Evolutionary conservation across 2,329 filamentous ascomycete species (phyloP).

Genomic region (Penicillium hesseltinei): DNA sequence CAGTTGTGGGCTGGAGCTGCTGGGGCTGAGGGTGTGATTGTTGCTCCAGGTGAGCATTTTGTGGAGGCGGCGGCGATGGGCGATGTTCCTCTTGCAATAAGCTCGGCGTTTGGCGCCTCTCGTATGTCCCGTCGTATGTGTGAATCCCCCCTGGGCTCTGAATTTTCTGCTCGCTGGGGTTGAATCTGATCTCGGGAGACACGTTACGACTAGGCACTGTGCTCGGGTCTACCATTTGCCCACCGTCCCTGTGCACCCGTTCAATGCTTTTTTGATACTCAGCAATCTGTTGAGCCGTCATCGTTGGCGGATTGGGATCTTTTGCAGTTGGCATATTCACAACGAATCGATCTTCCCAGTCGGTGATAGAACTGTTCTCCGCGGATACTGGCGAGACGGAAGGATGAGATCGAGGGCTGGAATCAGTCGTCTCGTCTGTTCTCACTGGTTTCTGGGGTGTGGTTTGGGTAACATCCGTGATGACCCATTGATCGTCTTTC

Average conservation of each 20-base stretch:
- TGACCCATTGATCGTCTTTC: slow-evolving; percentile 38
- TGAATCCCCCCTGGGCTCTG: slow-evolving; percentile 18
- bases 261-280: slow-evolving; percentile 42
- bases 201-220: slow-evolving; percentile 30
- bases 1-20: slow-evolving; percentile 1
- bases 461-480: slow-evolving; percentile 27
- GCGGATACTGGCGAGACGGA: slow-evolving; percentile 34
- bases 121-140: slow-evolving; percentile 17
- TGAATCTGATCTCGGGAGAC: slow-evolving; percentile 32
- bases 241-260: slow-evolving; percentile 30
- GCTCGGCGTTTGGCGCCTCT: slow-evolving; percentile 8
- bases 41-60: background rate
- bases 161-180: slow-evolving; percentile 23
- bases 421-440: slow-evolving; percentile 23
- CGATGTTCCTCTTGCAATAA: background rate
- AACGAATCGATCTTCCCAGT: slow-evolving; percentile 44
- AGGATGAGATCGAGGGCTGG: slow-evolving; percentile 28
- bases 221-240: slow-evolving; percentile 32
- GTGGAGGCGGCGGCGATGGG: slow-evolving; percentile 1
- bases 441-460: slow-evolving; percentile 20
- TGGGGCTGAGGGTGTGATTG: slow-evolving; percentile 2
- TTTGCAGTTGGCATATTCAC: slow-evolving; percentile 46
- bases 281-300: slow-evolving; percentile 40
- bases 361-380: slow-evolving; percentile 31
- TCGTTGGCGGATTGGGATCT: slow-evolving; percentile 41